These are phyloP conservation scores for Cyphellophora attinorum DNA, from an alignment of 2,329 filamentous ascomycete species.

Conservation along the genomic window DNA sequence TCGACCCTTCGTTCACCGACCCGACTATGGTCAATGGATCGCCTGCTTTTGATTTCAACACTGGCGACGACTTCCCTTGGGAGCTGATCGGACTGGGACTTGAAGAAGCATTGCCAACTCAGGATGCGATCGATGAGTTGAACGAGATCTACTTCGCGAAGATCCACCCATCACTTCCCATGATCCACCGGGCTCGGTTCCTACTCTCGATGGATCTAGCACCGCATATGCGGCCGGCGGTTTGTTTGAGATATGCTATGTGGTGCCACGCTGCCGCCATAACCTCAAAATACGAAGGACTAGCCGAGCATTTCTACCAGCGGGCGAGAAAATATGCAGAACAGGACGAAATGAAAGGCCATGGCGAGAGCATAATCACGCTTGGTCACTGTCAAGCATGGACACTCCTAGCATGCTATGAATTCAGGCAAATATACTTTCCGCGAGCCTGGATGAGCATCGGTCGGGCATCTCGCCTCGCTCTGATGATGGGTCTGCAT, in stretches of 20 bases:
- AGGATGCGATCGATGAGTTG: slow-evolving; percentile 76
- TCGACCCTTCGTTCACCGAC: slow-evolving; percentile 11
- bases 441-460: slow-evolving; percentile 91
- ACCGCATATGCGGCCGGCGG: slow-evolving; percentile 75
- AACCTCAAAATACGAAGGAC: slow-evolving; percentile 66
- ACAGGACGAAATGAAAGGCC: slow-evolving; percentile 80
- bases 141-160: slow-evolving; percentile 86
- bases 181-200: slow-evolving; percentile 84
- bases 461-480: slow-evolving; percentile 68
- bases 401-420: slow-evolving; percentile 68
- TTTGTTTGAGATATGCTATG: slow-evolving; percentile 86
- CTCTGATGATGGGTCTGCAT: slow-evolving; percentile 88
- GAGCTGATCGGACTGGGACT: slow-evolving; percentile 76
- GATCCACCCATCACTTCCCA: slow-evolving; percentile 72
- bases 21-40: slow-evolving; percentile 7
- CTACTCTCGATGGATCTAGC: slow-evolving; percentile 80
- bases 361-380: slow-evolving; percentile 80
- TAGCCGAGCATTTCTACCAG: slow-evolving; percentile 85
- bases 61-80: slow-evolving; percentile 55
- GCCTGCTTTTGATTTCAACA: slow-evolving; percentile 18
- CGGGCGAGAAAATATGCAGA: slow-evolving; percentile 85
- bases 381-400: slow-evolving; percentile 81
- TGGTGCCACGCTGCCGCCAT: slow-evolving; percentile 89
- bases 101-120: slow-evolving; percentile 69
- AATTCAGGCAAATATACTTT: slow-evolving; percentile 98